These are phyloP conservation scores for Allodekkera sacchari DNA, from an alignment of 805 yeast genomes.

Conservation along the genomic window DNA sequence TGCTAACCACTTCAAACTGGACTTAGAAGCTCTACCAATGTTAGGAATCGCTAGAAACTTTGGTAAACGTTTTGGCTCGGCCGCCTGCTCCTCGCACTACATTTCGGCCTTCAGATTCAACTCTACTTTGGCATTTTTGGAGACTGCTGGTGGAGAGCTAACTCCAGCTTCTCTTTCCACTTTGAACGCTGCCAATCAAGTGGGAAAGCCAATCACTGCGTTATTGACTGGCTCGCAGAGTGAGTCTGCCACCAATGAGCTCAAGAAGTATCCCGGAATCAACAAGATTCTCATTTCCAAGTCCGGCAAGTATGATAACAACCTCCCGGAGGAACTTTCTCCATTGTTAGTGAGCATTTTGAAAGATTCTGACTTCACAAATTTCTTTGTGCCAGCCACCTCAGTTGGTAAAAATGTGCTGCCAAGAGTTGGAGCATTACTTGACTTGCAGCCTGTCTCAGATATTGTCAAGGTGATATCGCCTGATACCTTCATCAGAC, in stretches of 20 bases:
- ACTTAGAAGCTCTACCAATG: too few relatives aligned
- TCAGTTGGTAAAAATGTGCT: constrained; percentile 79
- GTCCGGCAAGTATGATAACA: constrained; percentile 53
- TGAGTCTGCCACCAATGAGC: constrained; percentile 36
- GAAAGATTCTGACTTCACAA: constrained; percentile 31
- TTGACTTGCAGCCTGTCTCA: constrained; percentile 82
- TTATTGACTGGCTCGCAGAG: constrained; percentile 62
- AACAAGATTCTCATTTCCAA: constrained; percentile 50
- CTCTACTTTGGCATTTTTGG: constrained; percentile 73
- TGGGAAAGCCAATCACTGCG: constrained; percentile 78
- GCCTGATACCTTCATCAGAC: constrained; percentile 74
- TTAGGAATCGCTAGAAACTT: constrained; percentile 2
- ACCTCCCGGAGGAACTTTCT: constrained; percentile 72
- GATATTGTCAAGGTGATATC: constrained; percentile 67
- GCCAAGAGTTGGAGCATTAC: constrained; percentile 78
- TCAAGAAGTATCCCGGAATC: constrained; percentile 46
- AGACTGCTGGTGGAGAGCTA: constrained; percentile 45
- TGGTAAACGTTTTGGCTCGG: too few relatives aligned
- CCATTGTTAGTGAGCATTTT: constrained; percentile 52
- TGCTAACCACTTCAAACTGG: too few relatives aligned
- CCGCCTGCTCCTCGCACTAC: too few relatives aligned
- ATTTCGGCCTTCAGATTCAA: constrained; percentile 32
- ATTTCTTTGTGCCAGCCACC: constrained; percentile 75
- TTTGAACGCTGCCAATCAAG: constrained; percentile 65
- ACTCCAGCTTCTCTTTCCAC: constrained; percentile 66